Conservation (phyloP, 2,329 filamentous ascomycete genomes). For the Penicillium sp. region DNA sequence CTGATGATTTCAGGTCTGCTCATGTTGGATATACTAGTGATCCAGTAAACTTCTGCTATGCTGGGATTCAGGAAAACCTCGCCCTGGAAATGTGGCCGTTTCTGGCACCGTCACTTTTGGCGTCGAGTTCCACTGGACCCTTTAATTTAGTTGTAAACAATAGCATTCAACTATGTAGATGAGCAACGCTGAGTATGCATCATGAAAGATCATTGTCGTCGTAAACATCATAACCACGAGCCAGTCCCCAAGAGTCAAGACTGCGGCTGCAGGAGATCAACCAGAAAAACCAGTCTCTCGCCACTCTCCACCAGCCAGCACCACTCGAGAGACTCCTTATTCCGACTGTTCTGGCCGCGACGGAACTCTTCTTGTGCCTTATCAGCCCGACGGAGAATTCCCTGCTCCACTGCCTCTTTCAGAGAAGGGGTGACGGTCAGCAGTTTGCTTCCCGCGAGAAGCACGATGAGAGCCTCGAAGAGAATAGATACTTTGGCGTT, state of each 20-base stretch:
- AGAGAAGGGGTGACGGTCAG: conserved; percentile 39
- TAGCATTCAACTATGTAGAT: too few species aligned
- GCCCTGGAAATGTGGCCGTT: too few species aligned
- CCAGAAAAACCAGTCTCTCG: conserved; percentile 38
- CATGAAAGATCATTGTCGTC: conserved; percentile 8
- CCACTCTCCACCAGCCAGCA: conserved; percentile 43
- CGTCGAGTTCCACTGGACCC: too few species aligned
- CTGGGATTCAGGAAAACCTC: too few species aligned
- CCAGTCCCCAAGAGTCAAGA: neutral
- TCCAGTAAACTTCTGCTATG: too few species aligned
- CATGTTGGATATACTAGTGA: too few species aligned
- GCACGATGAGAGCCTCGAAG: conserved; percentile 62
- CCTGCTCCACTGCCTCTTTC: conserved; percentile 49
- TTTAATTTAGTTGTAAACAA: too few species aligned
- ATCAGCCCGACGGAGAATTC: conserved; percentile 51
- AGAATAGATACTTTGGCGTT: conserved; percentile 71
- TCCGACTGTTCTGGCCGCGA: conserved; percentile 42
- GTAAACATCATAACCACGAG: conserved; percentile 8
- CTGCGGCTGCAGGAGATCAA: conserved; percentile 32
- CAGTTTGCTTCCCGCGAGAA: conserved; percentile 44
- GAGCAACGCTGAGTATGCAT: conserved; percentile 2
- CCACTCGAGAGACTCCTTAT: conserved; percentile 38
- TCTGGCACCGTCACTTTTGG: too few species aligned
- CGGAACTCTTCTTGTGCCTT: conserved; percentile 47
- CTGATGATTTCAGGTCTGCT: too few species aligned